phyloP scores from a whole-genome alignment of 1,284 basidiomycete species.

The Leccinum fuscescens region DNA sequence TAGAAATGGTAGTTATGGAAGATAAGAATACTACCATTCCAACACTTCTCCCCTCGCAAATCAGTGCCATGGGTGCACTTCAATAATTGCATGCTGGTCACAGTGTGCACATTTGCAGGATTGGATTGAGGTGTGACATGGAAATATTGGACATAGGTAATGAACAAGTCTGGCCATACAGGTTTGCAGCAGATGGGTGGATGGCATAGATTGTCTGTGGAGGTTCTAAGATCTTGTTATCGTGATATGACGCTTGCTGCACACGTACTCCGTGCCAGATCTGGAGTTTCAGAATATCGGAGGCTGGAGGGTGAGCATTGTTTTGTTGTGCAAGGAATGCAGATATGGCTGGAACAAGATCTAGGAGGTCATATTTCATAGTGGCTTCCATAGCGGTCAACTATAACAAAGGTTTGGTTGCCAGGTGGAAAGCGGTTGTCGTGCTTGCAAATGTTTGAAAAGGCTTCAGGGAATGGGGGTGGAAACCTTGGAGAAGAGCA shows the following conservation, averaged over 20 bases:
- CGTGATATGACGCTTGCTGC: conserved; percentile 2
- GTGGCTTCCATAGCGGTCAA: neutral
- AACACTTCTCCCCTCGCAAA: too few relatives aligned
- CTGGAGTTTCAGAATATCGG: neutral
- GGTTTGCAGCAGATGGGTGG: neutral
- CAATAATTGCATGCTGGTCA: neutral
- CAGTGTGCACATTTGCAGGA: neutral
- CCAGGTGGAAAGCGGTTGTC: too few relatives aligned
- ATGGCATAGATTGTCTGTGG: neutral
- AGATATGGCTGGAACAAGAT: conserved; percentile 2
- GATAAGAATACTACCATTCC: too few relatives aligned
- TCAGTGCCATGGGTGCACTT: neutral
- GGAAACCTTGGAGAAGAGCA: too few relatives aligned
- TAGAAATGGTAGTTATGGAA: too few relatives aligned
- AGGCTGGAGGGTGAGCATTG: neutral
- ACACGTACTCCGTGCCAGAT: conserved; percentile 1
- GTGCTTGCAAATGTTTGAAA: too few relatives aligned
- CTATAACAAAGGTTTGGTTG: neutral
- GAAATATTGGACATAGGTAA: neutral
- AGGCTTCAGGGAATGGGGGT: too few relatives aligned
- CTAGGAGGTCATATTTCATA: neutral
- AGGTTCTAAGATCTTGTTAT: neutral
- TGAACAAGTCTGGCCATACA: neutral
- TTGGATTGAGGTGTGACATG: neutral
- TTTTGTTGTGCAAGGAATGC: neutral